Evolutionary conservation across 192 early-diverging fungal species (phyloP).

Genomic region (Coemansia javaensis): DNA sequence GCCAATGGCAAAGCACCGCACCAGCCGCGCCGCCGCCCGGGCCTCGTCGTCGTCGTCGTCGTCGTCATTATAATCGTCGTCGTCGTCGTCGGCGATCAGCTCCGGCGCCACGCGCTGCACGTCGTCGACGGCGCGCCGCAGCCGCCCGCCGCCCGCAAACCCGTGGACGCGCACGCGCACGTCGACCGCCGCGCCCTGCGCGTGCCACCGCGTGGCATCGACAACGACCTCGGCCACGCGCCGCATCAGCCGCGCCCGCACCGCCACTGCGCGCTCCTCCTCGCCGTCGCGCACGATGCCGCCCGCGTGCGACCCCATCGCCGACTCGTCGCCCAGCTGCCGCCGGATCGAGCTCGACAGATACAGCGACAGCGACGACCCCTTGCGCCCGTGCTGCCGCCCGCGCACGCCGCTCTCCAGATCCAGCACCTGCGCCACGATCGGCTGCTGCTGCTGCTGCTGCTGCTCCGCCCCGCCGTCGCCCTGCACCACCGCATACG

Average conservation of each 20-base stretch:
- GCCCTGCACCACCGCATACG: slow-evolving; percentile 3
- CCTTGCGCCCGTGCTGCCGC: slow-evolving; percentile 18
- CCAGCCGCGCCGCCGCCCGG: slow-evolving; percentile 17
- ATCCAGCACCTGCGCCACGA: slow-evolving; percentile 7
- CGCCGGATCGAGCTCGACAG: slow-evolving; percentile 34
- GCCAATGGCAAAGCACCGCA: slow-evolving; percentile 29
- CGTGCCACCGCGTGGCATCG: slow-evolving; percentile 34
- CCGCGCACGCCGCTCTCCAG: slow-evolving; percentile 2
- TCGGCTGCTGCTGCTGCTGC: slow-evolving; percentile 3
- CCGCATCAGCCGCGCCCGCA: slow-evolving; percentile 26
- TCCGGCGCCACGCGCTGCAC: slow-evolving; percentile 33
- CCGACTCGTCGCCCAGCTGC: slow-evolving; percentile 25
- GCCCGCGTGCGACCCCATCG: slow-evolving; percentile 36
- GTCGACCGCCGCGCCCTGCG: slow-evolving; percentile 7
- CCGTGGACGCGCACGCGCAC: slow-evolving; percentile 11
- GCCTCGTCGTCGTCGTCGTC: too few species aligned
- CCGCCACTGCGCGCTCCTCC: slow-evolving; percentile 20
- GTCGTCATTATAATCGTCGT: too few species aligned
- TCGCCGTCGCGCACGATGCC: slow-evolving; percentile 49
- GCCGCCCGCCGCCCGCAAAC: slow-evolving; percentile 5
- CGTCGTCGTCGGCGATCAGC: slow-evolving; percentile 13
- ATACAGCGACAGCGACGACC: slow-evolving; percentile 31
- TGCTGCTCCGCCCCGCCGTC: too few species aligned
- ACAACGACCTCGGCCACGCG: slow-evolving; percentile 36
- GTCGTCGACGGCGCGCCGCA: slow-evolving; percentile 8